A percentile compares a stretch with the other conserved stretches of the same genome.
These are phyloP conservation scores for Mucor indicus DNA, from an alignment of 371 early-diverging fungal genomes.

Conservation along the genomic window DNA sequence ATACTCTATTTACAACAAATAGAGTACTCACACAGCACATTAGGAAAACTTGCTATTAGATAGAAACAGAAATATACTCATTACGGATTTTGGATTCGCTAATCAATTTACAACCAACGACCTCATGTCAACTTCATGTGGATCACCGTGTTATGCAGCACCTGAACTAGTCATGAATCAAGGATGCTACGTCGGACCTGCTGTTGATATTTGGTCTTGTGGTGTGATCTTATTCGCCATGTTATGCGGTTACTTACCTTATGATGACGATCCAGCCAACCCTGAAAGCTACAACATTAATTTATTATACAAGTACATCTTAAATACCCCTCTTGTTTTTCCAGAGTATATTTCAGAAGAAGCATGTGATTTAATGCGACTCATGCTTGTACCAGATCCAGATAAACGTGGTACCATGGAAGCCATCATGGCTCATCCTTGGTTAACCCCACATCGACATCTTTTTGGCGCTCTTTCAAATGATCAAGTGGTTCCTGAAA, in stretches of 20 bases:
- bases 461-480: too few relatives aligned
- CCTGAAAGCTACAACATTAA: conserved; percentile 97
- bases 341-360: conserved; percentile 84
- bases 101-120: conserved; percentile 85
- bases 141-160: conserved; percentile 98
- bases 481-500: too few relatives aligned
- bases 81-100: conserved; percentile 99
- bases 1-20: not conserved
- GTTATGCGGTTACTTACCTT: conserved; percentile 98
- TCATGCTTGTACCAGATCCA: conserved; percentile 93
- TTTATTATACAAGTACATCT: conserved; percentile 91
- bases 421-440: conserved; percentile 82
- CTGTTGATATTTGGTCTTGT: conserved; percentile 96
- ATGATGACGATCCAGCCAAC: conserved; percentile 97
- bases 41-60: conserved; percentile 93
- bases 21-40: too few relatives aligned
- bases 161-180: conserved; percentile 97
- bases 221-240: conserved; percentile 96
- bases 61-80: conserved; percentile 84
- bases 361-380: conserved; percentile 79
- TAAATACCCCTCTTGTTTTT: conserved; percentile 87
- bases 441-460: conserved; percentile 44
- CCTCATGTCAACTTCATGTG: conserved; percentile 92
- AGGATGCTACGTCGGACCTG: conserved; percentile 95
- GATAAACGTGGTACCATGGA: conserved; percentile 80